Base-by-base conservation (phyloP, 2,329 filamentous ascomycete species). In the Bisporella sp. region DNA sequence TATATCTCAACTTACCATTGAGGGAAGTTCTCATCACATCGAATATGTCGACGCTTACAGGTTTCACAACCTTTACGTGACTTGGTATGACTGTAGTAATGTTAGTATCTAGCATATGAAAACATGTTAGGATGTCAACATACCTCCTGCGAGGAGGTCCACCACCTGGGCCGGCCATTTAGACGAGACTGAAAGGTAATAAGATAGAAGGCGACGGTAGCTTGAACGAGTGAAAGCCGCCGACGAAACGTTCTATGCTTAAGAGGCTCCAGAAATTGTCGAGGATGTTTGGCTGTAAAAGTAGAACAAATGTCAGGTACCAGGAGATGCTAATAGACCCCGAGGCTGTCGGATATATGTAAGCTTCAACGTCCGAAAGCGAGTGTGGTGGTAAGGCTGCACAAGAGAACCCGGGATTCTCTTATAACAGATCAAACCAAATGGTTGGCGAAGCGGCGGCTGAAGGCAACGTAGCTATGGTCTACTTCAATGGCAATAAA, bases 41-140 rank as follows among this genome's bases (percentile, higher is more conserved):
- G 82, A 67, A 99, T 99, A 71, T 99, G 93, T 67, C 93, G 84
- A 68, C 87, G 85, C 73, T 99, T 99, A 80, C 93, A 99, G 55
- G 90, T 96, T 65, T 95, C 92, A 78, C 93, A 99, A 57, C 93
- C 93, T 74, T 96, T 97, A 66, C 93, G 85, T 64, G 92, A 97
- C 76, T 99, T 99, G 68, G 93, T 99, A 75, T 99, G 93, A 75
- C 92, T 96, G 68, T 28, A 53, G 21, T 21, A 30, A 29, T 47
- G 51, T 66, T 37, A 64, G 59, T 48, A 9, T 13, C 41, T 35
- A 13, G 21, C 7, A 13, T 32, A 32, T 13, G 28, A 42, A 43
- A 32, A 21, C 21, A 21, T 13, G 9, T 9, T 43, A 43, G 9
- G 12, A 28, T 2, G 35, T 39, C 41, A 42, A 71, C 74, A 59